Conservation (phyloP, 331 rosid genomes). For the Quercus tomentella region DNA sequence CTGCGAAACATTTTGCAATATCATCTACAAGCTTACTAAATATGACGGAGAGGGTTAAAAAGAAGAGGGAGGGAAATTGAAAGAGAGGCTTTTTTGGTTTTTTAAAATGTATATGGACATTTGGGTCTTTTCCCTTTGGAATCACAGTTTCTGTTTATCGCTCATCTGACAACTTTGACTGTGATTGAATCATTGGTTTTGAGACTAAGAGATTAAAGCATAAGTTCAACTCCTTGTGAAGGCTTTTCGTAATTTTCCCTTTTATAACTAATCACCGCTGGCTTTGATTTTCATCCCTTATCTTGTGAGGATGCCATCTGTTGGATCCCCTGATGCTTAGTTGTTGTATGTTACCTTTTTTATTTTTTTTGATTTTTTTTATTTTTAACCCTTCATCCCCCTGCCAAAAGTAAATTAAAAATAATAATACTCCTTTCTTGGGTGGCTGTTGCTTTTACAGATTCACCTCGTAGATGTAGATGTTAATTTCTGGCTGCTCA, state of each 20-base stretch:
- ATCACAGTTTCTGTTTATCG: background rate
- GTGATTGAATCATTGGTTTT: background rate
- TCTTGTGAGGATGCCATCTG: background rate
- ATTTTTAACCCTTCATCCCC: background rate
- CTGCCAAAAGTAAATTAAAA: too few species aligned
- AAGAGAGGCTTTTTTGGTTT: background rate
- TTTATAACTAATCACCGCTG: background rate
- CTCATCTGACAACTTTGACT: background rate
- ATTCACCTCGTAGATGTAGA: background rate
- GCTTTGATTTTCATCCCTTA: background rate
- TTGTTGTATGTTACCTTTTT: background rate
- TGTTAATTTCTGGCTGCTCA: background rate
- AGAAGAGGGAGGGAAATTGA: background rate
- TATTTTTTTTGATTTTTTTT: background rate
- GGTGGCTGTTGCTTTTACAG: background rate
- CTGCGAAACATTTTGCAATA: too few species aligned
- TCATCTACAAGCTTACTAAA: too few species aligned
- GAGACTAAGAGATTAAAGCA: background rate
- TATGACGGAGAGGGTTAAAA: background rate
- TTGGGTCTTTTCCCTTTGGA: background rate
- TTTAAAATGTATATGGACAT: background rate
- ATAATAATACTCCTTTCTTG: too few species aligned
- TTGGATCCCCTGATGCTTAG: background rate
- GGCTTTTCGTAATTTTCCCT: background rate
- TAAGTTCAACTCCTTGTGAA: background rate